A percentile compares a stretch with the other conserved stretches of the same genome.
These are phyloP conservation scores for Camellia sinensis DNA, from an alignment of 148 eudicot species.

Conservation along the genomic window DNA sequence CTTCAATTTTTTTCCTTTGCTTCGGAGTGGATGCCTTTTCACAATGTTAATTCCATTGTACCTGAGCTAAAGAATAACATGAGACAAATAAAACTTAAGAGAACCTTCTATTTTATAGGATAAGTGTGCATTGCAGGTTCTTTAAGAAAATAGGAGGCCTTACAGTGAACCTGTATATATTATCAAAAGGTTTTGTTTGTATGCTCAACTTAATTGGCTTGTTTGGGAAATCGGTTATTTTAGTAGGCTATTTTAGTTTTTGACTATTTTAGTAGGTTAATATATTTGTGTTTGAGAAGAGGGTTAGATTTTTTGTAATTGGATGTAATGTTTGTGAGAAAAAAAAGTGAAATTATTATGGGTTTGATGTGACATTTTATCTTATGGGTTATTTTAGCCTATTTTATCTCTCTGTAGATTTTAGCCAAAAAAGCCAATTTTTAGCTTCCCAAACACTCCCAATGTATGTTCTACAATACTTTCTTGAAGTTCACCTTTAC, in stretches of 20 bases:
- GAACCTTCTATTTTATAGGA: neutral
- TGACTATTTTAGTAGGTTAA: too few species aligned
- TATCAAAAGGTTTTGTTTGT: neutral
- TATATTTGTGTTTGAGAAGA: too few species aligned
- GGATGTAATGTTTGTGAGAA: too few species aligned
- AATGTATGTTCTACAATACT: neutral
- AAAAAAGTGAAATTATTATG: too few species aligned
- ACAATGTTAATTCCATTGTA: neutral
- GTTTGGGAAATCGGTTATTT: too few species aligned
- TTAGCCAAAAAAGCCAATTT: too few species aligned
- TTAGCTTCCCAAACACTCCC: too few species aligned
- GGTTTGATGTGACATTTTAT: too few species aligned
- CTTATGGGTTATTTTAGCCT: too few species aligned
- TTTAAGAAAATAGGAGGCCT: neutral
- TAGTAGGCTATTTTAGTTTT: too few species aligned
- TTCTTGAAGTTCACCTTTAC: neutral
- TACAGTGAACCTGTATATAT: neutral
- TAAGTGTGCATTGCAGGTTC: neutral
- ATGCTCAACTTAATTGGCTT: neutral
- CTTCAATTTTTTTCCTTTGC: neutral
- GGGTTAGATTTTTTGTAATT: too few species aligned
- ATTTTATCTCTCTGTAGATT: too few species aligned
- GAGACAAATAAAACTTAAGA: neutral
- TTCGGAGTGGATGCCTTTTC: neutral
- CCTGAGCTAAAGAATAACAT: neutral